These are phyloP conservation scores for Tuber indicum DNA, from an alignment of 495 filamentous ascomycete species.

Conservation along the genomic window DNA sequence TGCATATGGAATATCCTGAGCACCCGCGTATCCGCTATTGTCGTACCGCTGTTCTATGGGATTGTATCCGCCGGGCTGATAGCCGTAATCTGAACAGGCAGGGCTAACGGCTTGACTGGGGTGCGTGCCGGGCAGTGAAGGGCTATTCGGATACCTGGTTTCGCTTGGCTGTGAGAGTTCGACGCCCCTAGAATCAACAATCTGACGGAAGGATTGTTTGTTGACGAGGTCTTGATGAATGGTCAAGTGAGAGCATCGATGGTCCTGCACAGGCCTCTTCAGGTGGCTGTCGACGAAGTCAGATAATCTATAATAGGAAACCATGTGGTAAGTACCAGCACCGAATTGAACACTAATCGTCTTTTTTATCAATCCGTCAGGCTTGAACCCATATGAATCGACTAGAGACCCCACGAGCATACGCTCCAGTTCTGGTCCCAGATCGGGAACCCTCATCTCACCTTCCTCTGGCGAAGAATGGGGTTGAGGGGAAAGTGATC, in stretches of 20 bases:
- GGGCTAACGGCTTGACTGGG: background rate
- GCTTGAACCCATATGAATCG: constrained; percentile 83
- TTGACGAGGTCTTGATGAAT: constrained; percentile 54
- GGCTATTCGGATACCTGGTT: constrained; percentile 3
- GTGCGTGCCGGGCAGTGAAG: constrained; percentile 43
- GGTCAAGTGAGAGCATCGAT: constrained; percentile 51
- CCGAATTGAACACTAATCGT: constrained; percentile 71
- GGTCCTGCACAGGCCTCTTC: constrained; percentile 55
- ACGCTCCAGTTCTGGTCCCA: constrained; percentile 53
- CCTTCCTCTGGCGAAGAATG: constrained; percentile 7
- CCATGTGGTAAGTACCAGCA: constrained; percentile 68
- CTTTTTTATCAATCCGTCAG: constrained; percentile 80
- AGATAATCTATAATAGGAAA: constrained; percentile 78
- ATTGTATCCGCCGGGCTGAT: background rate
- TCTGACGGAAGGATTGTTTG: constrained; percentile 64
- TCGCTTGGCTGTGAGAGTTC: constrained; percentile 42
- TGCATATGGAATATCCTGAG: constrained; percentile 3
- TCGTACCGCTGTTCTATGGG: background rate
- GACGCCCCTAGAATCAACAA: constrained; percentile 54
- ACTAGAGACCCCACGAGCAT: constrained; percentile 71
- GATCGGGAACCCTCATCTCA: constrained; percentile 20
- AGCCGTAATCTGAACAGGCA: background rate
- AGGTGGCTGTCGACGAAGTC: constrained; percentile 61
- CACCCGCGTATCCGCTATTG: background rate
- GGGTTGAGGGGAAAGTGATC: constrained; percentile 5